phyloP scores from a whole-genome alignment of 345 rosid genomes.

The Populus pruinosa region DNA sequence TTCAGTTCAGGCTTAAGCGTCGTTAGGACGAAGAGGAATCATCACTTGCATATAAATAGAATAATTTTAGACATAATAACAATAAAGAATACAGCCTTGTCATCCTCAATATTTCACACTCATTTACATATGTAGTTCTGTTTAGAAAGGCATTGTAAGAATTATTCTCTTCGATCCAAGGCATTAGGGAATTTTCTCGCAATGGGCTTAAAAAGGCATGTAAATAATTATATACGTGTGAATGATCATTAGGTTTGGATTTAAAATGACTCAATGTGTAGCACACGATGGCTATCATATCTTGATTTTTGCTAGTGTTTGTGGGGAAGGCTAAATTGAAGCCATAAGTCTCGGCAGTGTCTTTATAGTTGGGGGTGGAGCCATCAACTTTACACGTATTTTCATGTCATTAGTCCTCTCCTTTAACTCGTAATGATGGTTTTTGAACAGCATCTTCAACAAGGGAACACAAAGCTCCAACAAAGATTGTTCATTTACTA shows the following conservation, averaged over 20 bases:
- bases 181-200: no score
- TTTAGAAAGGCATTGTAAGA: no score
- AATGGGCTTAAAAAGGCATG: no score
- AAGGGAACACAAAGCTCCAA: conserved; percentile 13
- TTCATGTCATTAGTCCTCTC: conserved; percentile 36
- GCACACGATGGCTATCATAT: conserved; percentile 30
- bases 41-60: no score
- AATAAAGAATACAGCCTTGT: no score
- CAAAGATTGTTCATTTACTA: conserved; percentile 33
- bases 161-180: no score
- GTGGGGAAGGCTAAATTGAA: conserved; percentile 29
- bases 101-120: no score
- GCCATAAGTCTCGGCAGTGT: conserved; percentile 50
- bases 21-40: no score
- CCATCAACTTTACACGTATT: conserved; percentile 47
- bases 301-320: conserved; percentile 5
- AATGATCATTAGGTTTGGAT: conserved; percentile 20
- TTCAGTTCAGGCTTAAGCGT: no score
- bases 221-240: conserved; percentile 20
- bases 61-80: no score
- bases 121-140: no score
- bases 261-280: conserved; percentile 20
- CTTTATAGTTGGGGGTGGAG: conserved; percentile 35
- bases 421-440: conserved; percentile 35
- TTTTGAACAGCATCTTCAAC: conserved; percentile 34